A percentile compares a stretch with the other conserved stretches of the same genome.
Evolutionary conservation across 1,284 basidiomycete genomes (phyloP).

Genomic region (Ganoderma leucocontextum): DNA sequence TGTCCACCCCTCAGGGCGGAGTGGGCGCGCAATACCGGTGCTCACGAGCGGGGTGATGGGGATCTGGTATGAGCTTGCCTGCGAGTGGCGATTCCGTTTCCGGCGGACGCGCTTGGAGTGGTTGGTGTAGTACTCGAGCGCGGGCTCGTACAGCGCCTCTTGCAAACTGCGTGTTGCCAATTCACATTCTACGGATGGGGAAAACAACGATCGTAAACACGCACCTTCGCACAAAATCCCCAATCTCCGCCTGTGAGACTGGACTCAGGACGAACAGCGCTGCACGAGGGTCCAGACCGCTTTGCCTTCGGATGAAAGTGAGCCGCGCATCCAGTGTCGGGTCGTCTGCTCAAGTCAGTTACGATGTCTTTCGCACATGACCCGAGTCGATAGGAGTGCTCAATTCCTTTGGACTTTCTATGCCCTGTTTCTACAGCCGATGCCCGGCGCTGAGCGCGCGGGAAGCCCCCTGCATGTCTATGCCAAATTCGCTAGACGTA

Average conservation of each 20-base stretch:
- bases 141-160: conserved; percentile 86
- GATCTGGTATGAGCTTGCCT: conserved; percentile 56
- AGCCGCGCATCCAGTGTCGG: conserved; percentile 84
- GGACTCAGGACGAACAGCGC: conserved; percentile 95
- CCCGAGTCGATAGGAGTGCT: background rate
- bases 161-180: conserved; percentile 65
- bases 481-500: too few species aligned
- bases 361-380: background rate
- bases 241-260: conserved; percentile 81
- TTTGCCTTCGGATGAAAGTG: conserved; percentile 86
- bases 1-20: conserved; percentile 91
- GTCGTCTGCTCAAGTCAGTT: conserved; percentile 64
- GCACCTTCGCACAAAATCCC: conserved; percentile 85
- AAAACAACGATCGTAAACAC: conserved; percentile 5
- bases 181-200: background rate
- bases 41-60: conserved; percentile 54
- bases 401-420: background rate
- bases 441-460: too few species aligned
- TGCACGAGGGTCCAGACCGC: conserved; percentile 89
- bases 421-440: too few species aligned
- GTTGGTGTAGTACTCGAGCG: conserved; percentile 91
- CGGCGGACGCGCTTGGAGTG: conserved; percentile 92
- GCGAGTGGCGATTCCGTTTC: conserved; percentile 84
- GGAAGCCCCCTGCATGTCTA: too few species aligned
- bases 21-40: conserved; percentile 57